Evolutionary conservation across 805 yeast species (phyloP).

Genomic region (Candida yuanshanica): DNA sequence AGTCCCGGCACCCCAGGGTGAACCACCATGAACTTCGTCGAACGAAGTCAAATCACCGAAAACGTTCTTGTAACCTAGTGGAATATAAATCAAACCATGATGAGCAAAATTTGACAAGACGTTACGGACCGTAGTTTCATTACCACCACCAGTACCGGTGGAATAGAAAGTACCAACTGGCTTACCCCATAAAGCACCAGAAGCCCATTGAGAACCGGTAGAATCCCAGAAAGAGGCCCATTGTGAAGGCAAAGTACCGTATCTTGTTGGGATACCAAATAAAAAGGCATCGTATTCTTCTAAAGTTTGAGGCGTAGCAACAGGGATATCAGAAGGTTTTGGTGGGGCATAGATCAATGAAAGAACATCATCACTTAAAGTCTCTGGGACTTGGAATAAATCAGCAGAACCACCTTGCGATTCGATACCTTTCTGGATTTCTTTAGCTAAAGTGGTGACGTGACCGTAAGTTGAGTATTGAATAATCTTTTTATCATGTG

Average conservation of each 20-base stretch:
- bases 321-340: slow-evolving; percentile 46
- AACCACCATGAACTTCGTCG: slow-evolving; percentile 70
- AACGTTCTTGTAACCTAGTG: slow-evolving; percentile 61
- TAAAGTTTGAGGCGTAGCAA: slow-evolving; percentile 53
- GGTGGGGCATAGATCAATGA: slow-evolving; percentile 58
- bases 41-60: slow-evolving; percentile 50
- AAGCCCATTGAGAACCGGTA: slow-evolving; percentile 73
- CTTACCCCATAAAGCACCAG: slow-evolving; percentile 64
- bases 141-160: slow-evolving; percentile 77
- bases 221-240: slow-evolving; percentile 68
- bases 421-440: slow-evolving; percentile 62
- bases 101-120: slow-evolving; percentile 56
- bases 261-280: slow-evolving; percentile 85
- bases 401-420: slow-evolving; percentile 64
- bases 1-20: slow-evolving; percentile 86
- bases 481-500: too few relatives aligned
- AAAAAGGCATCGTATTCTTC: slow-evolving; percentile 69
- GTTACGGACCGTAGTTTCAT: slow-evolving; percentile 59
- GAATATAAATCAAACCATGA: slow-evolving; percentile 73
- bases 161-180: slow-evolving; percentile 67
- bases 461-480: slow-evolving; percentile 82
- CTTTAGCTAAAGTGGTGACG: slow-evolving; percentile 59
- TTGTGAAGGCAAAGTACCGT: slow-evolving; percentile 74
- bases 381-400: slow-evolving; percentile 75
- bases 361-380: slow-evolving; percentile 58